A percentile compares a stretch with the other conserved stretches of the same genome.
Conservation (phyloP, 164 flowering plant genomes). For the Liriodendron chinense region DNA sequence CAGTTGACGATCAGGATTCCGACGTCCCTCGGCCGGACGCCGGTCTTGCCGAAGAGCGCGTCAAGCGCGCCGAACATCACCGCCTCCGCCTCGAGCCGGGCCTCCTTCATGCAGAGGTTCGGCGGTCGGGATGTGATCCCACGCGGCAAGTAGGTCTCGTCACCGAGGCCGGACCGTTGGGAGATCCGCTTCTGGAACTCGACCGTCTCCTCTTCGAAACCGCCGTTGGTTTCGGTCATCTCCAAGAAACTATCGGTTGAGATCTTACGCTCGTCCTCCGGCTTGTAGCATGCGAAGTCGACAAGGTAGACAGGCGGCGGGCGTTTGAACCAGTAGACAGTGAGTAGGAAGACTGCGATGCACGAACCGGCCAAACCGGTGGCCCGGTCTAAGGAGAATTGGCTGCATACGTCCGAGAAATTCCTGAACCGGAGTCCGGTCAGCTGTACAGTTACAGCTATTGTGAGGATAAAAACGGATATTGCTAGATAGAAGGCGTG, state of each 20-base stretch:
- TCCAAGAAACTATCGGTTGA: conserved; percentile 50
- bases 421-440: conserved; percentile 1
- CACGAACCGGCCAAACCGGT: conserved; percentile 22
- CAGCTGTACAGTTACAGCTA: conserved; percentile 23
- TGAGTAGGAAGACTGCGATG: conserved; percentile 26
- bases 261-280: conserved; percentile 57
- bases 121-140: conserved; percentile 68
- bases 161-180: conserved; percentile 65
- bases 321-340: conserved; percentile 43
- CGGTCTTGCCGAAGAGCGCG: conserved; percentile 57
- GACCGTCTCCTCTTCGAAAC: conserved; percentile 51
- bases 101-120: conserved; percentile 48
- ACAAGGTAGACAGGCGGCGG: conserved; percentile 60
- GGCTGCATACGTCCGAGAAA: conserved; percentile 8
- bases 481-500: conserved; percentile 26
- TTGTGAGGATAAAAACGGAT: conserved; percentile 23
- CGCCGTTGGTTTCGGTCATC: conserved; percentile 52
- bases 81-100: conserved; percentile 69
- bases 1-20: conserved; percentile 77
- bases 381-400: conserved; percentile 11
- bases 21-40: conserved; percentile 46
- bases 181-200: conserved; percentile 55
- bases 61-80: conserved; percentile 81
- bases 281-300: conserved; percentile 71
- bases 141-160: conserved; percentile 64